A percentile compares a stretch with the other conserved stretches of the same genome.
Evolutionary conservation across 2,329 filamentous ascomycete species (phyloP).

Genomic region (Gaeumannomyces tritici): DNA sequence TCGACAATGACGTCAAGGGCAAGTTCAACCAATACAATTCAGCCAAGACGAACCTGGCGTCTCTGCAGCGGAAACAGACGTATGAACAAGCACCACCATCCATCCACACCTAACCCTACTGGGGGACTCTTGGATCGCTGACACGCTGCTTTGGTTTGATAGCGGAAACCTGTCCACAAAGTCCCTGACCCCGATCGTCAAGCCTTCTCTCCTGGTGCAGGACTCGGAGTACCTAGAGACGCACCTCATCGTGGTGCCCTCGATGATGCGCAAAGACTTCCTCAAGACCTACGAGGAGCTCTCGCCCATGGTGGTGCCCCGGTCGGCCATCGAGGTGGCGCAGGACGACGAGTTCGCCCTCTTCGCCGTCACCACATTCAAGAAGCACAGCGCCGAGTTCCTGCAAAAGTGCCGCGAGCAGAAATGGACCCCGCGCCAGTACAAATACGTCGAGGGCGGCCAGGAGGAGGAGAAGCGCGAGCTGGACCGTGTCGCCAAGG

Average conservation of each 20-base stretch:
- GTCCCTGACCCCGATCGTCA: slow-evolving; percentile 81
- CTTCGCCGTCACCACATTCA: slow-evolving; percentile 85
- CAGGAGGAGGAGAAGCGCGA: slow-evolving; percentile 84
- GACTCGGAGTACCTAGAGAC: slow-evolving; percentile 97
- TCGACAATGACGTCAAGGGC: slow-evolving; percentile 91
- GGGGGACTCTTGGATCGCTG: not conserved
- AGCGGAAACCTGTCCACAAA: slow-evolving; percentile 91
- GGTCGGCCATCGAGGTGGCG: slow-evolving; percentile 70
- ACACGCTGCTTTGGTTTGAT: not conserved
- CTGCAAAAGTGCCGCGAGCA: slow-evolving; percentile 85
- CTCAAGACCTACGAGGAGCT: slow-evolving; percentile 82
- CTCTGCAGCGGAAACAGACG: slow-evolving; percentile 82
- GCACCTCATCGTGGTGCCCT: slow-evolving; percentile 83
- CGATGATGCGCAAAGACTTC: slow-evolving; percentile 75
- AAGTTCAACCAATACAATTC: slow-evolving; percentile 94
- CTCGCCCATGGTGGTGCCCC: slow-evolving; percentile 84
- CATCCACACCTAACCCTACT: not conserved
- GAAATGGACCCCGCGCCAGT: slow-evolving; percentile 91
- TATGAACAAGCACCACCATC: slow-evolving; percentile 21
- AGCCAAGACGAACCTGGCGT: slow-evolving; percentile 73
- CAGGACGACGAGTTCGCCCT: slow-evolving; percentile 85
- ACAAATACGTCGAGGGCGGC: slow-evolving; percentile 84
- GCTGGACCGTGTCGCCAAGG: slow-evolving; percentile 67
- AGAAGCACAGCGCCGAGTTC: slow-evolving; percentile 82
- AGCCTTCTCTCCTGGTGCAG: slow-evolving; percentile 69